Conservation (phyloP, 345 rosid genomes). For the Gossypium raimondii region DNA sequence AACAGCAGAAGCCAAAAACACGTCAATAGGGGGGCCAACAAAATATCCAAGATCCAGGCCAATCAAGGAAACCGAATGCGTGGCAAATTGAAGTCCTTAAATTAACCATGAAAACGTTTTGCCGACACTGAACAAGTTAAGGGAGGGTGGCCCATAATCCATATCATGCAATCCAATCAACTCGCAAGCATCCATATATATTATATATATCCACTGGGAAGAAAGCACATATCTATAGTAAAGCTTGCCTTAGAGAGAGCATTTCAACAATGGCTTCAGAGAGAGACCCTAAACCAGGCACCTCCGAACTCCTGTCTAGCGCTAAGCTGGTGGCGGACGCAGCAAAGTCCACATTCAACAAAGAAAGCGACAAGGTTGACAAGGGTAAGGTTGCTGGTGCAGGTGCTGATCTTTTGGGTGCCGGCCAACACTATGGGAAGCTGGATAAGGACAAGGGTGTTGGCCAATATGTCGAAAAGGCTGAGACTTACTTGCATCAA, state of each 20-base stretch:
- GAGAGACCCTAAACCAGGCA: background rate
- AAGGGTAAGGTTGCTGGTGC: conserved; percentile 11
- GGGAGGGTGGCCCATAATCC: no score
- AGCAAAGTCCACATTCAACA: conserved; percentile 9
- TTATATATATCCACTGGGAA: no score
- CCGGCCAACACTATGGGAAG: conserved; percentile 23
- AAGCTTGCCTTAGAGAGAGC: background rate
- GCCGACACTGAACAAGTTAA: no score
- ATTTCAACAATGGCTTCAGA: conserved; percentile 11
- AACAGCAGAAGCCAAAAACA: no score
- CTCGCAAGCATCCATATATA: no score
- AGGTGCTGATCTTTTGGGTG: conserved; percentile 1
- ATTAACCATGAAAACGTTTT: no score
- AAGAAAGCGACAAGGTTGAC: background rate
- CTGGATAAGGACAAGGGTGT: conserved; percentile 44
- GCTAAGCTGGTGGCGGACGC: background rate
- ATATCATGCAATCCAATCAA: no score
- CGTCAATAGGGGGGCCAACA: no score
- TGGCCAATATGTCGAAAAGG: conserved; percentile 68
- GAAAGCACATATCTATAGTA: no score
- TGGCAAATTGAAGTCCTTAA: no score
- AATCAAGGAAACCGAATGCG: no score
- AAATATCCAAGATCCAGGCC: no score
- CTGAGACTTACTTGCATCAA: conserved; percentile 61
- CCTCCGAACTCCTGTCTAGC: background rate